Evolutionary conservation across 345 rosid genomes (phyloP).

Genomic region (Eucalyptus tenuipes): DNA sequence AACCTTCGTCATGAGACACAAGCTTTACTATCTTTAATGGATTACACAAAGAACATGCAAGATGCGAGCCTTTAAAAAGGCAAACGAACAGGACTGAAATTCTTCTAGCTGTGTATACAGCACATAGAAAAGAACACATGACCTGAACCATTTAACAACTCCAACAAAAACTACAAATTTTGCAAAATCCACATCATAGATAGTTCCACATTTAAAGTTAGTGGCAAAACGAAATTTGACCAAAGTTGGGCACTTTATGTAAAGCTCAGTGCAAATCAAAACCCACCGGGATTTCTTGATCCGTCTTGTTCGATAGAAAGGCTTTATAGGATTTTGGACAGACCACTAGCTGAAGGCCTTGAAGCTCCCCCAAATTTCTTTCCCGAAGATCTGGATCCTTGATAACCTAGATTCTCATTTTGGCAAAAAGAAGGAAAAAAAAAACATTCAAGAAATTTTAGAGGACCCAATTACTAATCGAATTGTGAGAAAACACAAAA

Average conservation of each 20-base stretch:
- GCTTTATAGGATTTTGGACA: constrained; percentile 50
- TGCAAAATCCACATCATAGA: background rate
- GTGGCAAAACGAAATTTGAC: background rate
- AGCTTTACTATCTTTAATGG: background rate
- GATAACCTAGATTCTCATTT: constrained; percentile 34
- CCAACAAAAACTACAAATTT: background rate
- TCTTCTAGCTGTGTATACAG: background rate
- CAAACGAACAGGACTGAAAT: background rate
- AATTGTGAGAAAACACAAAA: background rate
- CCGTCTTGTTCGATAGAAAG: constrained; percentile 33
- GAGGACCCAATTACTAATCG: background rate
- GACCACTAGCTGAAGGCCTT: constrained; percentile 43
- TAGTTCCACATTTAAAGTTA: background rate
- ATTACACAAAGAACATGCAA: background rate
- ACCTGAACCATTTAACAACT: background rate
- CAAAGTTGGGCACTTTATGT: background rate
- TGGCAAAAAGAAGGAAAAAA: too few species aligned
- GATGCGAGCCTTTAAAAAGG: background rate
- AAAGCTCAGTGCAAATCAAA: background rate
- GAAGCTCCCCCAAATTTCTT: constrained; percentile 79
- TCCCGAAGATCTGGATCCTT: constrained; percentile 57
- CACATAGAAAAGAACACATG: background rate
- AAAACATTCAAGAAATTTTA: background rate
- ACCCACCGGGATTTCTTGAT: constrained; percentile 74
- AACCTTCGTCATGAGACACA: background rate